These are phyloP conservation scores for Stygiomarasmius scandens DNA, from an alignment of 1,284 basidiomycete genomes.

Conservation along the genomic window DNA sequence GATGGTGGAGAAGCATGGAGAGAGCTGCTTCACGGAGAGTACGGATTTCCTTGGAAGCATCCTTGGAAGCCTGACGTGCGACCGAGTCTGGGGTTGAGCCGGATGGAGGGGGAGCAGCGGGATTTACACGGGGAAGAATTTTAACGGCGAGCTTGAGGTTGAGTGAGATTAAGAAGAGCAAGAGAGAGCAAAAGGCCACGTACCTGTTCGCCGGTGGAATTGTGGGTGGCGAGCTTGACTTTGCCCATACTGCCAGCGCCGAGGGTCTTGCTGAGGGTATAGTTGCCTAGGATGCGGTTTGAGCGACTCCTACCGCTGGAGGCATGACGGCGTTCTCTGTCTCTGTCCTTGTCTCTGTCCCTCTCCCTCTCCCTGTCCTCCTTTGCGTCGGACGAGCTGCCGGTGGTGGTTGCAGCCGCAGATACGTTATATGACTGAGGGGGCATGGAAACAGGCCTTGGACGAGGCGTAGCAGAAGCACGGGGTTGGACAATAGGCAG, in stretches of 20 bases:
- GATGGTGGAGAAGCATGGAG: constrained; percentile 94
- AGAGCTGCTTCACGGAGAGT: constrained; percentile 95
- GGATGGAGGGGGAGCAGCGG: constrained; percentile 47
- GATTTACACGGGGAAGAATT: constrained; percentile 88
- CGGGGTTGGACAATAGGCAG: constrained; percentile 36
- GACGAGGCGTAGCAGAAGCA: constrained; percentile 39
- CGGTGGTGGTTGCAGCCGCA: constrained; percentile 21
- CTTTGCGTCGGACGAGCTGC: constrained; percentile 33
- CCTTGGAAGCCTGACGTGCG: constrained; percentile 85
- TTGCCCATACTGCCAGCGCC: constrained; percentile 99
- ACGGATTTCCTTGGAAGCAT: constrained; percentile 94
- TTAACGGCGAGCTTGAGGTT: constrained; percentile 87
- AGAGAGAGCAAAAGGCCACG: constrained; percentile 28
- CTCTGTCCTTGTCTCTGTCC: constrained; percentile 9
- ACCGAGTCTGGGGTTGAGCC: constrained; percentile 53
- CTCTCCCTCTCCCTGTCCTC: constrained; percentile 12
- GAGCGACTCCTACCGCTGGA: constrained; percentile 39
- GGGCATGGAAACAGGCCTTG: constrained; percentile 71
- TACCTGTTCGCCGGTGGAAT: constrained; percentile 91
- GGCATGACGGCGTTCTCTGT: constrained; percentile 19
- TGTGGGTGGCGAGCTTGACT: constrained; percentile 95
- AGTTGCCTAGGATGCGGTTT: constrained; percentile 85
- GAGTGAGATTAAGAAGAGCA: constrained; percentile 4
- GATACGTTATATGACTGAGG: constrained; percentile 51
- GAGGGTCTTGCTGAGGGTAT: constrained; percentile 95